Evolutionary conservation across 1,284 basidiomycete species (phyloP).

Genomic region (Leccinum fuscescens): DNA sequence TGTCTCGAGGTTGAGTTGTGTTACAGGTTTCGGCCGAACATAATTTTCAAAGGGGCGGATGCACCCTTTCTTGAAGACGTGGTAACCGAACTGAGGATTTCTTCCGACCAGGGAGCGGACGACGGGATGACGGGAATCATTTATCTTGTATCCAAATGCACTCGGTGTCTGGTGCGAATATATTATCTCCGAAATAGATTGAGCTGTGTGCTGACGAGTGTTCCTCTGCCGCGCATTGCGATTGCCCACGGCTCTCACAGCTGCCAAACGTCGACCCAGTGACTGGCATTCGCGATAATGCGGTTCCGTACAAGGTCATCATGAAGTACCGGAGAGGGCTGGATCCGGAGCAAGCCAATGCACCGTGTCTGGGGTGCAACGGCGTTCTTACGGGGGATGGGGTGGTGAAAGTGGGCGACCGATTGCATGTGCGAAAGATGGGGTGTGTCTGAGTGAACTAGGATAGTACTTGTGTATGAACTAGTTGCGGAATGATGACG

Average conservation of each 20-base stretch:
- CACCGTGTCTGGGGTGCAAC: constrained; percentile 65
- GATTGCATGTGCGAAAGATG: constrained; percentile 48
- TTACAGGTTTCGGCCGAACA: constrained; percentile 71
- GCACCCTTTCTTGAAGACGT: constrained; percentile 51
- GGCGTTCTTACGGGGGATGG: constrained; percentile 50
- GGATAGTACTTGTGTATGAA: background rate
- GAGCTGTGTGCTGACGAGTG: constrained; percentile 6
- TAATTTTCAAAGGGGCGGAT: constrained; percentile 58
- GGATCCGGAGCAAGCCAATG: constrained; percentile 45
- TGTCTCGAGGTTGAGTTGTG: constrained; percentile 4
- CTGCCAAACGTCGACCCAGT: constrained; percentile 68
- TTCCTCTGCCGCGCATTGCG: constrained; percentile 3
- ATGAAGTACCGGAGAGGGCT: constrained; percentile 64
- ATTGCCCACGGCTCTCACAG: constrained; percentile 37
- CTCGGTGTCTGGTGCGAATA: constrained; percentile 64
- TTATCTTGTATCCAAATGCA: constrained; percentile 62
- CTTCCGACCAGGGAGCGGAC: constrained; percentile 26
- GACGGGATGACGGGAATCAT: constrained; percentile 39
- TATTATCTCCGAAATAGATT: constrained; percentile 2
- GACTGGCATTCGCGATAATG: constrained; percentile 64
- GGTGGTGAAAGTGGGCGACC: constrained; percentile 55
- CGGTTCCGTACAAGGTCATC: constrained; percentile 71
- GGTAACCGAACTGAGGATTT: constrained; percentile 51
- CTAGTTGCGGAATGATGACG: background rate
- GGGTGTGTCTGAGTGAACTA: constrained; percentile 22